phyloP scores from a whole-genome alignment of 1,284 basidiomycete genomes.

The Sanghuangporus sanghuang region DNA sequence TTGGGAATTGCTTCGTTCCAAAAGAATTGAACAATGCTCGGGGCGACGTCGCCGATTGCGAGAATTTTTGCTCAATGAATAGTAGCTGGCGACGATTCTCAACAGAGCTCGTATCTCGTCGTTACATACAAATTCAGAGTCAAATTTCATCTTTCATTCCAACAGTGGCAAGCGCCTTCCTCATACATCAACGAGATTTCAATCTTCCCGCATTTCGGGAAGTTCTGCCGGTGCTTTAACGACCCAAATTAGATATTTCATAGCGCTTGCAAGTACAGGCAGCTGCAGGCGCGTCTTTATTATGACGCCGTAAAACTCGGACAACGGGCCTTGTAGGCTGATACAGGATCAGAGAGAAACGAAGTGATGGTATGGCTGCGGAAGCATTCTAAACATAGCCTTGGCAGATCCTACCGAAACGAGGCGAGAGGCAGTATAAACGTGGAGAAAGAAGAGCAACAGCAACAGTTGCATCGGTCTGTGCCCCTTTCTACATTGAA shows the following conservation, averaged over 20 bases:
- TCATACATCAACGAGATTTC: too few species aligned
- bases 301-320: neutral
- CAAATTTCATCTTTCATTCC: too few species aligned
- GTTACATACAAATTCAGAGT: too few species aligned
- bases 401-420: neutral
- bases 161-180: too few species aligned
- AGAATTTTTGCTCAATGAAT: too few species aligned
- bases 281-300: neutral
- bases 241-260: neutral
- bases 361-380: neutral
- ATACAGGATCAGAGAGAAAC: neutral
- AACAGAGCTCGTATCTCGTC: too few species aligned
- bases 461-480: neutral
- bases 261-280: neutral
- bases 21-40: too few species aligned
- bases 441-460: neutral
- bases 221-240: neutral
- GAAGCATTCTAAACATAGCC: neutral
- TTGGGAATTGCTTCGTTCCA: too few species aligned
- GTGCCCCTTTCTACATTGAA: neutral
- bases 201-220: neutral
- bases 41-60: too few species aligned
- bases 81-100: too few species aligned
- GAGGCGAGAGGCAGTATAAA: neutral
- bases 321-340: neutral